These are phyloP conservation scores for Phytophthora brassicae DNA, from an alignment of 352 stramenopile genomes.

Conservation along the genomic window DNA sequence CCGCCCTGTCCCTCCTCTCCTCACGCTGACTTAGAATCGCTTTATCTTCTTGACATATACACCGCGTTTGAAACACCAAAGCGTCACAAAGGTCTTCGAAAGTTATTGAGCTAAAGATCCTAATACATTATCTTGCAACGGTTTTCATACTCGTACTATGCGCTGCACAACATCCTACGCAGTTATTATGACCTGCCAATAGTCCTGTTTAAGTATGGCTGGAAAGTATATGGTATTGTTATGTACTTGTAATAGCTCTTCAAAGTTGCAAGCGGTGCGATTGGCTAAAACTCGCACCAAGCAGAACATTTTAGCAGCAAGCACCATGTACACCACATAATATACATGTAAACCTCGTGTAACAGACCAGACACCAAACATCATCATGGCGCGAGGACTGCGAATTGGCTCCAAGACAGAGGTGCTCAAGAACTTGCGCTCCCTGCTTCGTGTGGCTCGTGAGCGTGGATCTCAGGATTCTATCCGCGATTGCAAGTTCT, in stretches of 20 bases:
- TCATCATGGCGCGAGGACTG: conserved; percentile 62
- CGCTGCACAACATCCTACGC: too few species aligned
- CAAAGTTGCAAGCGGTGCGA: not conserved
- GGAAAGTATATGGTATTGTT: too few species aligned
- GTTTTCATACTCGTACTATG: too few species aligned
- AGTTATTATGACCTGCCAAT: too few species aligned
- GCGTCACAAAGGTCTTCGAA: too few species aligned
- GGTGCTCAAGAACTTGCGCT: conserved; percentile 76
- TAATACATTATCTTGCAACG: too few species aligned
- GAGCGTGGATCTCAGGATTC: conserved; percentile 52
- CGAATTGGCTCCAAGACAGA: conserved; percentile 83
- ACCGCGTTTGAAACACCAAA: too few species aligned
- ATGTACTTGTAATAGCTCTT: not conserved
- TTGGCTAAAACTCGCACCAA: conserved; percentile 12
- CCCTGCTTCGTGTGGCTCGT: conserved; percentile 67
- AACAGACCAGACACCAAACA: conserved; percentile 12
- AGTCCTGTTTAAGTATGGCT: too few species aligned
- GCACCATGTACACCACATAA: conserved; percentile 3
- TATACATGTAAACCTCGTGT: conserved; percentile 11
- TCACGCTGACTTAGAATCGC: too few species aligned
- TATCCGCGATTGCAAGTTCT: conserved; percentile 62
- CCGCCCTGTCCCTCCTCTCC: too few species aligned
- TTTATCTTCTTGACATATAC: too few species aligned
- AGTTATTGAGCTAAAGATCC: too few species aligned
- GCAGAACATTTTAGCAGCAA: not conserved